Evolutionary conservation across 345 rosid species (phyloP), one percentile per base, ranked within the genome.

Genomic region (Populus alba): DNA sequence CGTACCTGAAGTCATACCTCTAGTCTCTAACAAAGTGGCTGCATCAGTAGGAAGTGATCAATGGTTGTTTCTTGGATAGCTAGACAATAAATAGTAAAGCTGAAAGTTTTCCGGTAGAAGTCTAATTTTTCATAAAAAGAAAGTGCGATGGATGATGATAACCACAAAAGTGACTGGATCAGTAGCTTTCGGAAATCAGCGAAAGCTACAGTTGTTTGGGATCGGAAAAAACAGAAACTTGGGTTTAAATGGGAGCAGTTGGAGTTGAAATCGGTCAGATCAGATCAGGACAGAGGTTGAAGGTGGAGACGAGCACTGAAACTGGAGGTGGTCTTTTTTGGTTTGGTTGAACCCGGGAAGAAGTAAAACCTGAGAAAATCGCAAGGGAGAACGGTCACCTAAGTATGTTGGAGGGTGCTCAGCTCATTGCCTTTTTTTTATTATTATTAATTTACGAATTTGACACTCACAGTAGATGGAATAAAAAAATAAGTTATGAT

Each of bases 1-100:
- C 81, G 94, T 73, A 66, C 97, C 97, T 35, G 98, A 82, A 79
- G 91, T 90, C 95, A 92, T 92, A 71, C 77, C 23, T 38, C 33
- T 67, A 22, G 70, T 57, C 63, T 57, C 25, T 35, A 38, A 5
- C 41, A 31, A 67, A 67, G 13, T 18, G 45, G 6, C 22, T 16
- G 41, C n/a, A 67, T 35, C 37, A 37, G 70, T 20, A 57, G 4
- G 63, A n/a, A 9, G 11, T 11, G 27, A n/a, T 4, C 63, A 57
- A 55, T 22, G 62, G 62, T n/a, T 8, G 62, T n/a, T 8, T 7
- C 62, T 22, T 22, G 62, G 62, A 55, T 57, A 57, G 8, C 62
- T 9, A 23, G 23, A 1, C 27, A 57, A 57, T 29, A 57, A 10
- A 22, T 8, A 23, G 63, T n/a, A n/a, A 57, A 57, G 23, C 63